These are phyloP conservation scores for Sicyos edulis DNA, from an alignment of 306 rosid genomes.

Conservation along the genomic window DNA sequence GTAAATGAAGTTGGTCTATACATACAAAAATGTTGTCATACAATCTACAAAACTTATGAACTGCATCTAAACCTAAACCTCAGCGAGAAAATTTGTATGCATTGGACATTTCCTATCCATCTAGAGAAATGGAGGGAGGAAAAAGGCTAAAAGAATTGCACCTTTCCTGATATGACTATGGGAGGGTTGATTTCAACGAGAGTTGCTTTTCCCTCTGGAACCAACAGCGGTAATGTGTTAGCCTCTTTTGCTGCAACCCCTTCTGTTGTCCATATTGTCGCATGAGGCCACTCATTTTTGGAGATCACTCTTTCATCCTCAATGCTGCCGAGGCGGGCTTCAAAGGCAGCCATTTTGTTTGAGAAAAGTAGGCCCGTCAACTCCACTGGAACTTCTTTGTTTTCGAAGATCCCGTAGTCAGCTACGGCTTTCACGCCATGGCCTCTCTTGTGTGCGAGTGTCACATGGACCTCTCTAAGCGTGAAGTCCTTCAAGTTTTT, in stretches of 20 bases:
- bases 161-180: slow-evolving; percentile 35
- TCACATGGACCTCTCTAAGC: slow-evolving; percentile 55
- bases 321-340: slow-evolving; percentile 64
- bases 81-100: neutral
- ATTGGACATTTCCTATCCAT: slow-evolving; percentile 1
- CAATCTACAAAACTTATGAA: slow-evolving; percentile 7
- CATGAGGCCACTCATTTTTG: slow-evolving; percentile 77
- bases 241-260: slow-evolving; percentile 83
- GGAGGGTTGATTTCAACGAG: slow-evolving; percentile 65
- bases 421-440: slow-evolving; percentile 87
- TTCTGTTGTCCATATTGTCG: slow-evolving; percentile 71
- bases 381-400: slow-evolving; percentile 55
- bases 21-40: neutral
- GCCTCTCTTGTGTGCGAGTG: slow-evolving; percentile 94
- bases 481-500: slow-evolving; percentile 38
- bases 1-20: neutral
- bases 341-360: slow-evolving; percentile 70
- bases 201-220: slow-evolving; percentile 64
- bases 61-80: too few species aligned
- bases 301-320: slow-evolving; percentile 64
- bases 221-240: slow-evolving; percentile 52
- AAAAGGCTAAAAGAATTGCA: slow-evolving; percentile 51
- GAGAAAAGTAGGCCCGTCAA: slow-evolving; percentile 69
- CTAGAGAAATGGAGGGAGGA: slow-evolving; percentile 8
- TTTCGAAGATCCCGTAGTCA: slow-evolving; percentile 50